phyloP scores from a whole-genome alignment of 1,284 basidiomycete genomes.

The Pisolithus thermaeus region DNA sequence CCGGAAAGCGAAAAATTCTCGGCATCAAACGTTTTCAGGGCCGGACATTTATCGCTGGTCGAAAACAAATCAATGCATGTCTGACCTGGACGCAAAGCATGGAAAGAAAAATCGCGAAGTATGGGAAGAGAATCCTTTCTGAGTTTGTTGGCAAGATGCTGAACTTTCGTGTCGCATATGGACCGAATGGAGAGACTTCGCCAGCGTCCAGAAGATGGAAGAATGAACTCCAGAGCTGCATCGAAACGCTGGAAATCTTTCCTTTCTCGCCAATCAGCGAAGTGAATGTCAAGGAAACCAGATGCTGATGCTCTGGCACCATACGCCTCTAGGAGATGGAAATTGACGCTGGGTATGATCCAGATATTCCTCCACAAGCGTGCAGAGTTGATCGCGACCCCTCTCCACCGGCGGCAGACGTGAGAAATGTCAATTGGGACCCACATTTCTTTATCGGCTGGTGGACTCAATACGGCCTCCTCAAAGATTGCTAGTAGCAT shows the following conservation, averaged over 20 bases:
- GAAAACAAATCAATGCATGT: conserved; percentile 24
- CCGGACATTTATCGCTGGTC: conserved; percentile 10
- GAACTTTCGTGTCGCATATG: conserved; percentile 25
- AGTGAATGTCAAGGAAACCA: conserved; percentile 23
- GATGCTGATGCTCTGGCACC: conserved; percentile 19
- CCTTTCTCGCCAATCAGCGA: conserved; percentile 26
- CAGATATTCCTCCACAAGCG: conserved; percentile 23
- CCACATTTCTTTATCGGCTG: conserved; percentile 14
- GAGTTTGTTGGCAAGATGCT: conserved; percentile 25
- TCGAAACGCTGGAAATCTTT: conserved; percentile 29
- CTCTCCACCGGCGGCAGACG: conserved; percentile 27
- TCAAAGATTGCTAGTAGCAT: conserved; percentile 27
- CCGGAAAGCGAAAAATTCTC: conserved; percentile 24
- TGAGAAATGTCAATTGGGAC: conserved; percentile 22
- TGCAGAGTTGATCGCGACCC: conserved; percentile 22
- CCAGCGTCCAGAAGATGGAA: conserved; percentile 23
- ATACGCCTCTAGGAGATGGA: conserved; percentile 21
- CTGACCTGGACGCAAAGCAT: conserved; percentile 27
- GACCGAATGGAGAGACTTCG: conserved; percentile 19
- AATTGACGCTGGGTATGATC: conserved; percentile 18
- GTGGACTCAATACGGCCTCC: conserved; percentile 22
- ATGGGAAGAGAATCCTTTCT: conserved; percentile 16
- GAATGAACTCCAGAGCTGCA: conserved; percentile 19
- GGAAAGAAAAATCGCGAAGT: conserved; percentile 24
- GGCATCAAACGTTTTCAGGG: conserved; percentile 24